Evolutionary conservation across 495 filamentous ascomycete genomes (phyloP), one percentile per base, ranked within the genome.

Genomic region (Darksidea phi): DNA sequence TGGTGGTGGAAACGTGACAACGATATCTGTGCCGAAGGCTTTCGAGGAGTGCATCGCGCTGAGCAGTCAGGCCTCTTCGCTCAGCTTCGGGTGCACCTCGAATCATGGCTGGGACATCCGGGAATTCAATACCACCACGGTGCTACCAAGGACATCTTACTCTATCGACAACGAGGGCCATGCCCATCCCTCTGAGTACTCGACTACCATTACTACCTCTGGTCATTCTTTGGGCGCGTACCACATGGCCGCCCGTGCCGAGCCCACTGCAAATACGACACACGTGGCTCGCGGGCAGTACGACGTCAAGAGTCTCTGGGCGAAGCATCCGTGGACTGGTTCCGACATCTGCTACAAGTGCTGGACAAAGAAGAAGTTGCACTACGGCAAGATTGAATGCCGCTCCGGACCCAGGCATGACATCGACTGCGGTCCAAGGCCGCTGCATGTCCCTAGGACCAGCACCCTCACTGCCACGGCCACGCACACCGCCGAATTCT

Each of bases 281-380:
- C 8, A 15, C 37, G 15, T 36, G 20, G 32, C 18, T 17, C 20
- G 26, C 46, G 1, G 42, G 47, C 17, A 20, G 5, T 3, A 57
- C n/a, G 42, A 42, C 15, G 24, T 50, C 2, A 2, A 8, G 2
- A 50, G 42, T 12, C 18, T 59, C 2, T 50, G 26, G 46, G 17
- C 41, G 46, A 59, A 51, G 34, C 45, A 59, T 28, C 46, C 56
- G n/a, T 59, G 56, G 56, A 26, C 23, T 12, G 56, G 56, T 1
- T 34, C 15, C 15, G 15, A 13, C 32, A 17, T 50, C 26, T 59
- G 46, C 47, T 59, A 50, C 36, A 23, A 49, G 15, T 59, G 56
- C 56, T 59, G 56, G 56, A 10, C n/a, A 13, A 28, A 42, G 47
- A 21, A 43, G 17, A 23, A 50, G 6, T 17, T n/a, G 38, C 21